Conservation (phyloP, 2,329 filamentous ascomycete species). For the Dactylellina parvicollis region DNA sequence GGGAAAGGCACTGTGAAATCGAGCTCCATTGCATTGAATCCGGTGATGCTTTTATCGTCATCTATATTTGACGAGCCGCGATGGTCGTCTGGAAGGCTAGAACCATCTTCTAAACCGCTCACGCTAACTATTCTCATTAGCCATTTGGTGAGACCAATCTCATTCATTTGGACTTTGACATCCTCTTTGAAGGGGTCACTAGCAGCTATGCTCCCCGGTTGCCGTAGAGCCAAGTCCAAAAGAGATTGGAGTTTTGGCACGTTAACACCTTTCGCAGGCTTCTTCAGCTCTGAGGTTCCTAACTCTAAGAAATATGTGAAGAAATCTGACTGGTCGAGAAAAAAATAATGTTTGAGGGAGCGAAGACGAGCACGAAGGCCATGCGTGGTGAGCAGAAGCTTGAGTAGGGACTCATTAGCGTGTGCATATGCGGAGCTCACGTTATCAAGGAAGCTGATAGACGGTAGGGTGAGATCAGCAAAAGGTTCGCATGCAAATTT, state of each 20-base stretch:
- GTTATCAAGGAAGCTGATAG: conserved; percentile 84
- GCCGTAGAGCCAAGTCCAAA: conserved; percentile 94
- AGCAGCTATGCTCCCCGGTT: conserved; percentile 91
- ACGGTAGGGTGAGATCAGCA: background rate
- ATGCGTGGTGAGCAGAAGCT: conserved; percentile 90
- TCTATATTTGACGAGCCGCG: conserved; percentile 76
- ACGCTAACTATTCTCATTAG: conserved; percentile 97
- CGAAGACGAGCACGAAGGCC: conserved; percentile 84
- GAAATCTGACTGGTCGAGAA: conserved; percentile 96
- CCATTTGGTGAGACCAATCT: conserved; percentile 89
- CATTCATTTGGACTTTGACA: conserved; percentile 97
- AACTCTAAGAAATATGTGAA: conserved; percentile 98
- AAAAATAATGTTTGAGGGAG: conserved; percentile 98
- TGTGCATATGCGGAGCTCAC: conserved; percentile 95
- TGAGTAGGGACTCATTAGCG: conserved; percentile 91
- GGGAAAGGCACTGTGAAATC: conserved; percentile 96
- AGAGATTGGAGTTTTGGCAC: conserved; percentile 92
- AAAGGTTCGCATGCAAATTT: background rate
- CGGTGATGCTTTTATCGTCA: conserved; percentile 84
- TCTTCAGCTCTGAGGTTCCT: conserved; percentile 85
- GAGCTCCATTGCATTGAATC: conserved; percentile 91
- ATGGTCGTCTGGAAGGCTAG: conserved; percentile 71
- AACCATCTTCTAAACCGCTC: conserved; percentile 78
- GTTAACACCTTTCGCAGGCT: conserved; percentile 87
- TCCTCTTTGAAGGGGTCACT: conserved; percentile 98